Evolutionary conservation across 2,329 filamentous ascomycete genomes (phyloP), one percentile per base, ranked within the genome.

Genomic region (Hymenoscyphus fraxineus): DNA sequence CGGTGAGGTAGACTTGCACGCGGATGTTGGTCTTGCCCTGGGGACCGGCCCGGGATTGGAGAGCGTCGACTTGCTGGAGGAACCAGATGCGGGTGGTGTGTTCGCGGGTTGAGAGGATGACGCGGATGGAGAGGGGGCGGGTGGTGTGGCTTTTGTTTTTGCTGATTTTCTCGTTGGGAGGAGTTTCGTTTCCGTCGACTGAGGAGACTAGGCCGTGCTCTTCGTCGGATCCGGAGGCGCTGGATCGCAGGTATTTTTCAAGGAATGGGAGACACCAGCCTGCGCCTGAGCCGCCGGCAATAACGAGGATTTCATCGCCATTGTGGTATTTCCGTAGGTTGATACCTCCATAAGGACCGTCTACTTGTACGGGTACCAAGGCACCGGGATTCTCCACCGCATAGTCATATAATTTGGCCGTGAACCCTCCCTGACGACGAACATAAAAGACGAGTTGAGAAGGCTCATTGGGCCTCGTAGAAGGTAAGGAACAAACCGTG

Each of bases 401-500:
- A 6, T 65, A 32, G 3, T 57, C 40, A 13, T 55, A 40, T 13
- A 66, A 58, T 2, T 61, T 58, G 1, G 16, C 47, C 15, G 66
- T 69, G 39, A 65, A 59, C 0, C 65, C 66, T 16, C 59, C 55
- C 1, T 61, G 54, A 9, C 61, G 54, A 7, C 57, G 59, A 16
- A 69, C 39, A 35, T 59, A 65, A 41, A 69, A 69, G 7, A 63
- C 40, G 47, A 68, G 61, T 5, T 57, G 60, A 39, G n/a, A 40
- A 19, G 4, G 27, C 27, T 57, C 58, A 2, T 22, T 16, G 41
- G 31, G 15, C 16, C 59, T 19, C 3, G 44, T 27, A 16, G 31
- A 44, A 13, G 66, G 61, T 15, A 96, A 82, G 0, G 92, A 96
- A 3, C 93, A 88, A 64, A 97, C 92, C 0, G 93, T 97, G 74